Evolutionary conservation across 352 stramenopile species (phyloP).

Genomic region (Pythium phragmiticola): DNA sequence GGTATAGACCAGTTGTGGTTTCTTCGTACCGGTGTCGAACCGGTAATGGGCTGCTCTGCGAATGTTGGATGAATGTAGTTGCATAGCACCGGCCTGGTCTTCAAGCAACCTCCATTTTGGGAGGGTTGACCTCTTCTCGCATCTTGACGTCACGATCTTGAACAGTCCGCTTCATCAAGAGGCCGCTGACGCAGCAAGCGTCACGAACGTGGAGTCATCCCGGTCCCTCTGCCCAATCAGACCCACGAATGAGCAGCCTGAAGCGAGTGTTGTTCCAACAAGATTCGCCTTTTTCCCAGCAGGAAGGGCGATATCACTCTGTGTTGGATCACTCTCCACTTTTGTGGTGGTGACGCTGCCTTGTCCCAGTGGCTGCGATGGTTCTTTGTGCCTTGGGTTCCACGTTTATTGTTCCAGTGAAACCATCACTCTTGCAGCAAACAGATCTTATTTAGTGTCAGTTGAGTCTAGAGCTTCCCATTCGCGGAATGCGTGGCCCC

Average conservation of each 20-base stretch:
- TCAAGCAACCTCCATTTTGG: not conserved
- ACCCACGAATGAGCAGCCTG: not conserved
- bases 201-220: not conserved
- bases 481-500: slow-evolving; percentile 2
- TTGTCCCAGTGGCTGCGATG: slow-evolving; percentile 6
- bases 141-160: slow-evolving; percentile 15
- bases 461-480: not conserved
- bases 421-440: slow-evolving; percentile 11
- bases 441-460: slow-evolving; percentile 8
- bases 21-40: not conserved
- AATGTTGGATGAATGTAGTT: not conserved
- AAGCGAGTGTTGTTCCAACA: slow-evolving; percentile 1
- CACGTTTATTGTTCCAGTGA: slow-evolving; percentile 9
- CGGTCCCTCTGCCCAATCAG: slow-evolving; percentile 8
- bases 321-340: not conserved
- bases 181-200: slow-evolving; percentile 6
- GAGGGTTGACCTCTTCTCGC: slow-evolving; percentile 20
- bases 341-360: slow-evolving; percentile 1
- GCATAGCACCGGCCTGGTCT: not conserved
- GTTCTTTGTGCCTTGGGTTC: slow-evolving; percentile 2
- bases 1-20: not conserved
- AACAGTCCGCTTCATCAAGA: not conserved
- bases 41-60: not conserved
- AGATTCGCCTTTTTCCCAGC: not conserved
- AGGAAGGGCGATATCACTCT: slow-evolving; percentile 8